These are phyloP conservation scores for Camptophora hylomeconis DNA, from an alignment of 2,329 filamentous ascomycete genomes.

Conservation along the genomic window DNA sequence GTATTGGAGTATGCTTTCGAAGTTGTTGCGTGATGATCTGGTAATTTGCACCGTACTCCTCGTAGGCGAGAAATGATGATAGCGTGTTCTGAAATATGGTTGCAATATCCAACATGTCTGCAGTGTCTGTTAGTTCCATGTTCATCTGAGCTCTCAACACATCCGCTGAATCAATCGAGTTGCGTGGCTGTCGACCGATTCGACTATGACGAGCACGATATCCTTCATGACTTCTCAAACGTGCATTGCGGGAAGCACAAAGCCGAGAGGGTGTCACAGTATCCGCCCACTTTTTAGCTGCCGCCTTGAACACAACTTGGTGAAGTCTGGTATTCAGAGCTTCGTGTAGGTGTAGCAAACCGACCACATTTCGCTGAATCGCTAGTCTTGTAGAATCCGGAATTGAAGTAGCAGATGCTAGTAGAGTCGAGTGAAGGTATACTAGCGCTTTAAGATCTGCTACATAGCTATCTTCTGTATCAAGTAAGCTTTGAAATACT, in stretches of 20 bases:
- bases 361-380: conserved; percentile 65
- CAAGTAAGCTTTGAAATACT: conserved; percentile 73
- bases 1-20: conserved; percentile 51
- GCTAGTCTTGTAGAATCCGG: conserved; percentile 53
- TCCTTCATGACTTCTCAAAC: conserved; percentile 25
- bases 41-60: conserved; percentile 84
- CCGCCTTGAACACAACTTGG: conserved; percentile 23
- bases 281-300: conserved; percentile 16
- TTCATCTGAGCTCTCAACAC: conserved; percentile 5
- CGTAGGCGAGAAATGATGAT: conserved; percentile 70
- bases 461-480: conserved; percentile 79
- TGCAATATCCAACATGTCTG: conserved; percentile 41
- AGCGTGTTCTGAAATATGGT: conserved; percentile 51
- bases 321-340: conserved; percentile 65
- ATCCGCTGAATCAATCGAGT: conserved; percentile 13
- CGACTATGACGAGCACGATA: conserved; percentile 1
- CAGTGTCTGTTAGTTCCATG: conserved; percentile 32
- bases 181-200: conserved; percentile 6
- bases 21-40: conserved; percentile 73
- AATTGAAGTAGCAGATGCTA: conserved; percentile 57
- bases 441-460: conserved; percentile 74
- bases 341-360: conserved; percentile 74
- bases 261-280: conserved; percentile 12
- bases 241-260: conserved; percentile 9
- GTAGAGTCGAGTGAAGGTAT: conserved; percentile 64